These are phyloP conservation scores for Pseudozyma hubeiensis DNA, from an alignment of 1,284 basidiomycete species.

Conservation along the genomic window DNA sequence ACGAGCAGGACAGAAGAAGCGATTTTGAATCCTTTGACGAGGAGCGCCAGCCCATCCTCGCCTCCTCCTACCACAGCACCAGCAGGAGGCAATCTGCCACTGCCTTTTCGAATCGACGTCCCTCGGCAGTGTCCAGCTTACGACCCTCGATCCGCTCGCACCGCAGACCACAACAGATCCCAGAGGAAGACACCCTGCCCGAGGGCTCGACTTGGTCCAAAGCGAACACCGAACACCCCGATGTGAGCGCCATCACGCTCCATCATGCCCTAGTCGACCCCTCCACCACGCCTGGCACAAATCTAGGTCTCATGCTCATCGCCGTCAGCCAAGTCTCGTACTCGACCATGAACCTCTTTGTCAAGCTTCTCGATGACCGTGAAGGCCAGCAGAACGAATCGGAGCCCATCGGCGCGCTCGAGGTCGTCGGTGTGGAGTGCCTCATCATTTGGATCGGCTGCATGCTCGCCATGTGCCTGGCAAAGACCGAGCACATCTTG, in stretches of 20 bases:
- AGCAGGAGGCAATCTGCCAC: constrained; percentile 19
- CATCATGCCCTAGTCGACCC: constrained; percentile 44
- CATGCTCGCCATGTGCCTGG: constrained; percentile 60
- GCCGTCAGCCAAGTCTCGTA: constrained; percentile 53
- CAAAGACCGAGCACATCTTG: constrained; percentile 76
- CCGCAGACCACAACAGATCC: constrained; percentile 22
- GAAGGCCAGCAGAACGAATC: constrained; percentile 12
- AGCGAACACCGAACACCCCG: constrained; percentile 11
- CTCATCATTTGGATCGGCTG: constrained; percentile 69
- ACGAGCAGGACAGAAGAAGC: constrained; percentile 20
- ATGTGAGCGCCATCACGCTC: constrained; percentile 39
- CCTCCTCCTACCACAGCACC: constrained; percentile 13
- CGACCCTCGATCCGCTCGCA: constrained; percentile 18
- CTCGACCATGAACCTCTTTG: constrained; percentile 73
- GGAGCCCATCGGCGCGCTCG: constrained; percentile 42
- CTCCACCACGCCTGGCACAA: constrained; percentile 41
- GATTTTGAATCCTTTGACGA: constrained; percentile 35
- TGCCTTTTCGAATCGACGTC: constrained; percentile 24
- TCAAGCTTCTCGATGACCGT: constrained; percentile 73
- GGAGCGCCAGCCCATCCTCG: constrained; percentile 25
- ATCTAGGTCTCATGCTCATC: constrained; percentile 48
- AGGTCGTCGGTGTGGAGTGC: constrained; percentile 73
- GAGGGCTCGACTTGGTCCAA: constrained; percentile 34
- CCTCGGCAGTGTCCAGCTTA: constrained; percentile 25
- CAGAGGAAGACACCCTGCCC: constrained; percentile 20